phyloP scores from a whole-genome alignment of 176 grass and related monocot genomes.

The Secale cereale region DNA sequence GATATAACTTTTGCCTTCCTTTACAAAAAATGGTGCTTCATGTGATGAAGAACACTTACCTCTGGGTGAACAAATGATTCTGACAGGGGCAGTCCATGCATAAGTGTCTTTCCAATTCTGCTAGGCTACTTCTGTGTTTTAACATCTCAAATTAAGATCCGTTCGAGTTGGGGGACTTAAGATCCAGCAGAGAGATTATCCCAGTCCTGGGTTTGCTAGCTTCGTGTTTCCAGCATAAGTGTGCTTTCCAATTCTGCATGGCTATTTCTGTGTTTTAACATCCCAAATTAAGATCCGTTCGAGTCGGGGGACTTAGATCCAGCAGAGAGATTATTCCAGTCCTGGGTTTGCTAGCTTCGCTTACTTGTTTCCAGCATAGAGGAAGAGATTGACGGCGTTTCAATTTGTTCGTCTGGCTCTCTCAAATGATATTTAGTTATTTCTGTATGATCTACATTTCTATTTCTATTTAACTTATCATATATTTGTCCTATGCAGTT shows the following conservation, averaged over 20 bases:
- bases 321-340: neutral
- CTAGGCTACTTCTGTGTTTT: neutral
- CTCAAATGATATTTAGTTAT: neutral
- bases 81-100: neutral
- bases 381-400: neutral
- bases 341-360: neutral
- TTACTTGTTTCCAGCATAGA: neutral
- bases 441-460: neutral
- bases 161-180: too few relatives aligned
- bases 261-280: neutral
- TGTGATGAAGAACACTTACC: neutral
- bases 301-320: neutral
- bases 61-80: neutral
- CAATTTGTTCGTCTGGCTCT: neutral
- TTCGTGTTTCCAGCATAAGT: too few relatives aligned
- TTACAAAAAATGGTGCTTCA: neutral
- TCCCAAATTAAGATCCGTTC: neutral
- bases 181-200: too few relatives aligned
- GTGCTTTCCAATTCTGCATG: neutral
- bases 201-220: too few relatives aligned
- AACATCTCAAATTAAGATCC: neutral
- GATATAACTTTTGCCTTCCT: neutral
- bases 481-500: constrained; percentile 32
- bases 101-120: neutral
- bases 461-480: constrained; percentile 18